Percentiles rank a stretch among this genome's conserved stretches.
These are phyloP conservation scores for Leccinum variicolor DNA, from an alignment of 768 basidiomycete species.

Conservation along the genomic window DNA sequence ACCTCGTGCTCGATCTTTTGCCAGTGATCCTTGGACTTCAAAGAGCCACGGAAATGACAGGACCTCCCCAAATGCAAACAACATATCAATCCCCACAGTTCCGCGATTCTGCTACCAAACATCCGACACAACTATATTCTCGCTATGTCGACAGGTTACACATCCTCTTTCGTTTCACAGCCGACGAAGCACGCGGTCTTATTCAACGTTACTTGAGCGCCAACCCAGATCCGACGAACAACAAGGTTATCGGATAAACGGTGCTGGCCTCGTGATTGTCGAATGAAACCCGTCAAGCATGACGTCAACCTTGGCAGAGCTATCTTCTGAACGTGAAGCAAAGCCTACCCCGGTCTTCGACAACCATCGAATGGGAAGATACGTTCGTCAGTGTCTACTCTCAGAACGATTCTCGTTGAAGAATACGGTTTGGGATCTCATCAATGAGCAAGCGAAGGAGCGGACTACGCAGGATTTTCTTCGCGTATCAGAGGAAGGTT, in stretches of 20 bases:
- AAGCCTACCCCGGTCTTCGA: slow-evolving; percentile 89
- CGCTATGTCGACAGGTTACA: slow-evolving; percentile 94
- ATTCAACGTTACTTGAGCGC: slow-evolving; percentile 97
- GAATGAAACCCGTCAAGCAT: slow-evolving; percentile 98
- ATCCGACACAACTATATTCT: too few relatives aligned
- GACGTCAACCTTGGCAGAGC: slow-evolving; percentile 98
- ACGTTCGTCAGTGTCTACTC: slow-evolving; percentile 97
- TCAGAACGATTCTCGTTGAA: slow-evolving; percentile 93
- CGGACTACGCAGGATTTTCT: slow-evolving; percentile 97
- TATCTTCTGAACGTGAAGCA: slow-evolving; percentile 99
- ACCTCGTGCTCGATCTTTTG: too few relatives aligned
- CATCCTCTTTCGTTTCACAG: slow-evolving; percentile 95
- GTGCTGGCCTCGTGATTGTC: slow-evolving; percentile 98
- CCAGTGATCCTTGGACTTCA: too few relatives aligned
- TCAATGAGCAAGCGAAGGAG: slow-evolving; percentile 97
- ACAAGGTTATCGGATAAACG: slow-evolving; percentile 99
- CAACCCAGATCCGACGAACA: slow-evolving; percentile 97
- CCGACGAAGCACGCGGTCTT: slow-evolving; percentile 94
- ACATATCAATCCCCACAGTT: too few relatives aligned
- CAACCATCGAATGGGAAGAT: slow-evolving; percentile 99
- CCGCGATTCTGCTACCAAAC: too few relatives aligned
- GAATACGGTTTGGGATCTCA: too few relatives aligned
- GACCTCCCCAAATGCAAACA: too few relatives aligned
- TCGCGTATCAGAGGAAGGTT: slow-evolving; percentile 93
- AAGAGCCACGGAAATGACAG: too few relatives aligned